Base-by-base conservation (phyloP, 75 land plant species). In the Selaginella moellendorffii region DNA sequence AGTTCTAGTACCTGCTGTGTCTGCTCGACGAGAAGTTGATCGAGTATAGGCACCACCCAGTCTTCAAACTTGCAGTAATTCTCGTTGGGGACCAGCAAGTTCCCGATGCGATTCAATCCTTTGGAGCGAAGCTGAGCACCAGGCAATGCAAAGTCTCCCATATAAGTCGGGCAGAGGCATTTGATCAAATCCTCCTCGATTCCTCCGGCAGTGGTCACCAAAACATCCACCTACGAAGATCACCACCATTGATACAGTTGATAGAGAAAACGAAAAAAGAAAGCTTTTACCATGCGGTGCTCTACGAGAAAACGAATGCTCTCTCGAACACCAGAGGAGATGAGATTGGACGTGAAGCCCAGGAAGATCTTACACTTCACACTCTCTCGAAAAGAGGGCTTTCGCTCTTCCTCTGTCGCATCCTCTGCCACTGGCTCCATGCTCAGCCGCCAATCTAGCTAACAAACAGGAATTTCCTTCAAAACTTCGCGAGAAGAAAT, bases 21-120 rank as follows among this genome's bases (percentile, higher is more conserved):
- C 52, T 91, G 93, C 27, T 91, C 97, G 20, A 78, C 70, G 62
- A 91, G 58, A 81, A 91, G 86, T 53, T 82, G 77, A 56, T 91
- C 93, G 53, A 91, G 76, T 66, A 91, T 79, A 27, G 93, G 93
- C 21, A 88, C 74, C 8, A 91, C 78, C 97, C 97, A 87, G 64
- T 87, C 87, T 79, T 91, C 97, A 72, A 87, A 91, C 69, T 81
- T 87, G 79, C 97, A 91, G 64, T 91, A 91, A 68, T 91, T 91
- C 52, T 85, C 89, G 67, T 91, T 91, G 12, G 97, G 97, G 53
- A 91, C 97, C 82, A 85, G 63, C 30, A 91, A 69, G 54, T 91
- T 91, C 28, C 97, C 95, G 54, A 88, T 91, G 26, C 97, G 80
- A 67, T 91, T 91, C 64, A 91, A 76, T 53, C 95, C 97, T 65